These are phyloP conservation scores for Kluyveromyces lactis DNA, from an alignment of 805 yeast genomes.

Conservation along the genomic window DNA sequence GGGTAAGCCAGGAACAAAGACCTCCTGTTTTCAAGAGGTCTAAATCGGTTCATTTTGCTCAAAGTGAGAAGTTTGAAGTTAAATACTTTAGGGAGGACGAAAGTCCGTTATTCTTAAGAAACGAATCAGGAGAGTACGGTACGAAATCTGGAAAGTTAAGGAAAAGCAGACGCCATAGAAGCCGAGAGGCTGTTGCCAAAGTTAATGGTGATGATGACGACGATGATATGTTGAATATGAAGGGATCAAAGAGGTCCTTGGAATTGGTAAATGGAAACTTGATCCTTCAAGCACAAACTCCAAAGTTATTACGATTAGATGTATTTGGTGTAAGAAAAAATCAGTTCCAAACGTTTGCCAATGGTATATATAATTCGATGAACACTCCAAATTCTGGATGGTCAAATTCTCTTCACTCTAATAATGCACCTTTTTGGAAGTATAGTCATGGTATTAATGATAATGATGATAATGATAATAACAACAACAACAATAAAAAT, in stretches of 20 bases:
- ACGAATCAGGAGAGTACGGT: constrained; percentile 1
- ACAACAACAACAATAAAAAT: too few species aligned
- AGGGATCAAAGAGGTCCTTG: constrained; percentile 9
- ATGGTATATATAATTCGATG: too few species aligned
- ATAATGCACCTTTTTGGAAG: too few species aligned
- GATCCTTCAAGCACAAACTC: constrained; percentile 36
- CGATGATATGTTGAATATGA: neutral
- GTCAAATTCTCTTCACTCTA: too few species aligned
- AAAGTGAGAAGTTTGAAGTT: constrained; percentile 44
- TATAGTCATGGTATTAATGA: too few species aligned
- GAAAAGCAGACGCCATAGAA: constrained; percentile 1
- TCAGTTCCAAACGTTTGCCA: constrained; percentile 15
- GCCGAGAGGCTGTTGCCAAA: neutral
- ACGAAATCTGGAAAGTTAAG: constrained; percentile 14
- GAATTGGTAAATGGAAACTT: constrained; percentile 11
- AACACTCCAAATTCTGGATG: too few species aligned
- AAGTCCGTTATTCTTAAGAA: constrained; percentile 46
- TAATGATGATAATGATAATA: too few species aligned
- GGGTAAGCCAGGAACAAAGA: neutral
- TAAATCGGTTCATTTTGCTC: constrained; percentile 77
- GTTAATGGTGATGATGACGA: neutral
- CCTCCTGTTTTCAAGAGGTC: constrained; percentile 41
- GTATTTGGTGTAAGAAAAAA: constrained; percentile 38
- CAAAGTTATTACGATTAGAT: constrained; percentile 34
- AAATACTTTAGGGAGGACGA: constrained; percentile 67